These are phyloP conservation scores for Suillus subalutaceus DNA, from an alignment of 768 basidiomycete genomes.

Conservation along the genomic window DNA sequence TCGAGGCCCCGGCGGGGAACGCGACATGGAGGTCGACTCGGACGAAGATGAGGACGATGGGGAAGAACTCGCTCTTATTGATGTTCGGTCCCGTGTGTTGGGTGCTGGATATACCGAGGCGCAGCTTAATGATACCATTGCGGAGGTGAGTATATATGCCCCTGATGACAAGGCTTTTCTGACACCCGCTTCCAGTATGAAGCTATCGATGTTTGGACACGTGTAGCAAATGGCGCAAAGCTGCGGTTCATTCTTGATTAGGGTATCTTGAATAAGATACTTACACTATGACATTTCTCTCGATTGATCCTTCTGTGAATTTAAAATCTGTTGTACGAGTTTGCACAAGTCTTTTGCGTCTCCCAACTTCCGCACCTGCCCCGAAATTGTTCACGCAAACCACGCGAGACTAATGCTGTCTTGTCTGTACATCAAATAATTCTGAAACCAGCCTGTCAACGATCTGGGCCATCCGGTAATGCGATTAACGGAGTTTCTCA, in stretches of 20 bases:
- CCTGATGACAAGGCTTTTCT: slow-evolving; percentile 14
- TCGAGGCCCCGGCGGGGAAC: slow-evolving; percentile 68
- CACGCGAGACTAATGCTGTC: background rate
- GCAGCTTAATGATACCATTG: slow-evolving; percentile 84
- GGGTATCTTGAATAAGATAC: background rate
- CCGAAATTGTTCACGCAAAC: background rate
- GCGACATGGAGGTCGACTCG: slow-evolving; percentile 70
- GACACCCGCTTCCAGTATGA: slow-evolving; percentile 68
- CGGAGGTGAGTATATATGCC: slow-evolving; percentile 55
- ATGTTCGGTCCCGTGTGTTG: slow-evolving; percentile 84
- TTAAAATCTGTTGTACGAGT: background rate
- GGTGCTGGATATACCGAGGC: slow-evolving; percentile 90
- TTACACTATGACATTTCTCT: background rate
- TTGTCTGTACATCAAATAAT: background rate
- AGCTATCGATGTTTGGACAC: slow-evolving; percentile 74
- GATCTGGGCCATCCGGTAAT: background rate
- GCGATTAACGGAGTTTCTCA: background rate
- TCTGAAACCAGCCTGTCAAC: background rate
- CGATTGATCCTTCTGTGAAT: background rate
- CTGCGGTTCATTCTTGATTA: slow-evolving; percentile 62
- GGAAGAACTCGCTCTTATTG: slow-evolving; percentile 79
- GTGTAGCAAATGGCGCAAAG: slow-evolving; percentile 83
- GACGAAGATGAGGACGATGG: slow-evolving; percentile 68
- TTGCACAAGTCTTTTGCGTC: background rate
- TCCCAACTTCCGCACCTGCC: background rate